Conservation (phyloP, 2,329 filamentous ascomycete genomes). For the Teratosphaeria pseudoeucalypti region DNA sequence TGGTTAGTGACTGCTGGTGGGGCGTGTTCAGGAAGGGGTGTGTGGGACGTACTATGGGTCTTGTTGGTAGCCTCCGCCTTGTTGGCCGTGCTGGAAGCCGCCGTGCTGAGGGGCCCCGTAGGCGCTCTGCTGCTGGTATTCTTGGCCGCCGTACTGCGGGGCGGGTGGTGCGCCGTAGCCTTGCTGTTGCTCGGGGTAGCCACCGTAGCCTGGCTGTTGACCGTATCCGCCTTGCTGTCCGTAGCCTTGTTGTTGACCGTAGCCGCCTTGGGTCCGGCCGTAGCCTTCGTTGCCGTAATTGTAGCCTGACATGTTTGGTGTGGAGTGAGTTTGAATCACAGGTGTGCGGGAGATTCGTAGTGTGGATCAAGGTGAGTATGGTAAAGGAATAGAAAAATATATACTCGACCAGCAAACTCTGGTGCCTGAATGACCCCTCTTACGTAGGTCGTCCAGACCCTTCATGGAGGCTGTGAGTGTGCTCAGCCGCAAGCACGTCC, state of each 20-base stretch:
- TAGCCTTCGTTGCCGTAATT: conserved; percentile 12
- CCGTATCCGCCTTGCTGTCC: conserved; percentile 11
- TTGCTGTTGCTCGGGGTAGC: conserved; percentile 17
- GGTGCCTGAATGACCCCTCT: background rate
- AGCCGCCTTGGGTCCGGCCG: conserved; percentile 9
- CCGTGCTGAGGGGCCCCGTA: conserved; percentile 8
- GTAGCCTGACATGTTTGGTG: conserved; percentile 14
- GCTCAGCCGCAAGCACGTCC: background rate
- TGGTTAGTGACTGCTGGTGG: background rate
- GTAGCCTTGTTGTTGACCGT: conserved; percentile 12
- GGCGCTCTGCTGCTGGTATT: conserved; percentile 14
- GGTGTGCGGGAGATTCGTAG: background rate
- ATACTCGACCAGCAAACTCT: background rate
- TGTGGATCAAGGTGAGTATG: background rate
- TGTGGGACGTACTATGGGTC: background rate
- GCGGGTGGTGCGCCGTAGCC: conserved; percentile 19
- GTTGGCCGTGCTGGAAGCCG: conserved; percentile 14
- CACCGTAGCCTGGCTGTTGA: conserved; percentile 19
- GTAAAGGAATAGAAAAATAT: background rate
- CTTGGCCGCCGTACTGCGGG: conserved; percentile 14
- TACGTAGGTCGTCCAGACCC: background rate
- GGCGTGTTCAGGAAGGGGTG: background rate
- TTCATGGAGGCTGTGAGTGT: background rate
- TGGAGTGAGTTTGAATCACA: background rate
- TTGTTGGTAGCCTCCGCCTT: conserved; percentile 4